Evolutionary conservation across 1,284 basidiomycete genomes (phyloP).

Genomic region (Microbotryum lychnidis-dioicae): DNA sequence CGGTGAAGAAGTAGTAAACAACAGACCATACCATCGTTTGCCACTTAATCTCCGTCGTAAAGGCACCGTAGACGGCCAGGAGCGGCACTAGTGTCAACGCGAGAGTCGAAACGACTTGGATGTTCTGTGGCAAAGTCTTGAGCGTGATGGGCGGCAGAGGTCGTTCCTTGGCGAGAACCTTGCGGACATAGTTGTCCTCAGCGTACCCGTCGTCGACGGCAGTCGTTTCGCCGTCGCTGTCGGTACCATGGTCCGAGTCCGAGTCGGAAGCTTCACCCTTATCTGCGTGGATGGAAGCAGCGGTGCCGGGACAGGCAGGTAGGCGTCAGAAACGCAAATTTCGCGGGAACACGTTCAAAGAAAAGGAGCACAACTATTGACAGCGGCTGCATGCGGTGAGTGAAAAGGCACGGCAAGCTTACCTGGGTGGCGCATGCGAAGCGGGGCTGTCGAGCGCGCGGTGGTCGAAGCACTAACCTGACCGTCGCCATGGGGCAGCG

Average conservation of each 20-base stretch:
- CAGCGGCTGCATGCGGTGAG: too few species aligned
- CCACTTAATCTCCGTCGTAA: conserved; percentile 53
- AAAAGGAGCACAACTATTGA: too few species aligned
- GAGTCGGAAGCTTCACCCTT: conserved; percentile 3
- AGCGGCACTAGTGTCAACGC: conserved; percentile 65
- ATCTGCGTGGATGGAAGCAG: background rate
- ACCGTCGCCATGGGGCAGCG: too few species aligned
- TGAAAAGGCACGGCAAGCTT: too few species aligned
- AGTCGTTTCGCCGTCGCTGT: conserved; percentile 32
- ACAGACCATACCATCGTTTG: conserved; percentile 59
- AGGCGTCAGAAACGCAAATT: too few species aligned
- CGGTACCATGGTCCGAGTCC: conserved; percentile 27
- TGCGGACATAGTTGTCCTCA: conserved; percentile 81
- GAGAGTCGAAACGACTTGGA: conserved; percentile 67
- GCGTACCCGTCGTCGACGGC: conserved; percentile 50
- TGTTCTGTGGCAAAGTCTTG: conserved; percentile 58
- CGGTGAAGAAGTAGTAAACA: conserved; percentile 65
- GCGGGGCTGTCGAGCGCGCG: too few species aligned
- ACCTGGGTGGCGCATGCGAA: too few species aligned
- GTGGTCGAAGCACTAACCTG: too few species aligned
- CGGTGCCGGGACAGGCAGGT: too few species aligned
- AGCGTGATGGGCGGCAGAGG: conserved; percentile 66
- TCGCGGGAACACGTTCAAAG: too few species aligned
- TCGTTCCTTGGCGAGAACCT: conserved; percentile 66
- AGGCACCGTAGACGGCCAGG: conserved; percentile 60